Base-by-base conservation (phyloP, 805 yeast species). In the Metschnikowia vanudenii region DNA sequence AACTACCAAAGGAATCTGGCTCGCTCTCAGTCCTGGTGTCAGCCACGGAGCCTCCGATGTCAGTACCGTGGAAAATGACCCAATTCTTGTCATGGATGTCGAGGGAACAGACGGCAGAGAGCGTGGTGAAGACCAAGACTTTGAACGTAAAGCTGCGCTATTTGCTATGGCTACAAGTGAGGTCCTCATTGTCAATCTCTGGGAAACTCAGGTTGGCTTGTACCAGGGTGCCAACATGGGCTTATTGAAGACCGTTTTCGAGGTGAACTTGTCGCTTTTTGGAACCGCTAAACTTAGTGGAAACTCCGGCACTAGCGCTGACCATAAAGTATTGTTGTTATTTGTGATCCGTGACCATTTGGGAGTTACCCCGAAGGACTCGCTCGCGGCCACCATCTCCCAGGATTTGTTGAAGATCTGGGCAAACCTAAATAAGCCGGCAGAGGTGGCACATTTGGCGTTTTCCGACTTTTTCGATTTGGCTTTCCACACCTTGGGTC, bases 221-320 rank as follows among this genome's bases (percentile, higher is more conserved):
- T 94, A 94, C 62, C 97, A 92, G 64, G 99, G 99, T 43, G 97
- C 97, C 19, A 94, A 94, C 61, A 86, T 94, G 96, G 98, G 94
- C 1, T 71, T 94, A 37, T 74, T 94, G 55, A 91, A 91, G 62
- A 94, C 99, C 0, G 99, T 94, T 3, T 90, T 94, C 68, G 99
- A 94, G 62, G 99, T 94, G 28, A 92, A 94, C 64, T 70, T 94
- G 54, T 79, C 94, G 2, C 71, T 94, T 31, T 94, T 94, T 65
- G 92, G 91, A 40, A n/a, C 49, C 24, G 74, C 79, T 37, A 68
- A 69, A 51, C 50, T 67, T 29, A 54, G 51, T 37, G 24, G 30
- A 17, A 31, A 39, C 10, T 26, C 28, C 12, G 28, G 9, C 11
- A 3, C 28, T 3, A 26, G 28, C n/a, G 59, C 59, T 50, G 74